Evolutionary conservation across 108 stramenopile genomes (phyloP), one percentile per base, ranked within the genome.

Genomic region (Pinguiococcus pyrenoidosus): DNA sequence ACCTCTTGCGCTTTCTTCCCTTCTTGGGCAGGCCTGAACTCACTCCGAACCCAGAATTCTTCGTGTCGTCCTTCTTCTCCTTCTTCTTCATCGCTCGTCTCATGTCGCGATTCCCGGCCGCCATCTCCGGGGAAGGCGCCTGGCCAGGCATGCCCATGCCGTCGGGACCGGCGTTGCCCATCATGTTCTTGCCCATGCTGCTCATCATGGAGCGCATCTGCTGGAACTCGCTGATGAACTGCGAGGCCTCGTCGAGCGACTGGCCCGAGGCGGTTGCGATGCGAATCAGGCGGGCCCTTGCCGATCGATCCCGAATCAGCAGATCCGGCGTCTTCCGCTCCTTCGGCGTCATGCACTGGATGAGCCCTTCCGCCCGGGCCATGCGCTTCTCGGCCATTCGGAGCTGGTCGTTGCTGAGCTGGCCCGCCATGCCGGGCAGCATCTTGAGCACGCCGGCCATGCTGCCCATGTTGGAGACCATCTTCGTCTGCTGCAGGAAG

Each of bases 151-250:
- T 51, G 59, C 25, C 37, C 56, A 44, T 41, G 34, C 34, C 51
- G 56, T 50, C 54, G n/a, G n/a, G n/a, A n/a, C n/a, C n/a, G n/a
- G n/a, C 59, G 2, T 72, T 70, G 21, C 39, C 39, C n/a, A 14
- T 29, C 65, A 82, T 84, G 52, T 75, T 71, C 55, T 87, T 91
- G 27, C 78, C 70, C 90, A 92, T 92, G 16, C 84, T 68, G 46
- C 79, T 81, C 72, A 92, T 92, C 84, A 89, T 89, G 7, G 84
- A 83, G 71, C 78, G 60, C 90, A 92, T 92, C 56, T 76, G 69
- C 59, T 89, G 87, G 51, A 92, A 92, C 65, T 92, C 90, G 38
- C 73, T 71, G 56, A 89, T 79, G 70, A 92, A 57, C 8, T n/a
- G n/a, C n/a, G n/a, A n/a, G n/a, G n/a, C n/a, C n/a, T n/a, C n/a